These are phyloP conservation scores for Apiospora phragmitis DNA, from an alignment of 2,329 filamentous ascomycete genomes.

Conservation along the genomic window DNA sequence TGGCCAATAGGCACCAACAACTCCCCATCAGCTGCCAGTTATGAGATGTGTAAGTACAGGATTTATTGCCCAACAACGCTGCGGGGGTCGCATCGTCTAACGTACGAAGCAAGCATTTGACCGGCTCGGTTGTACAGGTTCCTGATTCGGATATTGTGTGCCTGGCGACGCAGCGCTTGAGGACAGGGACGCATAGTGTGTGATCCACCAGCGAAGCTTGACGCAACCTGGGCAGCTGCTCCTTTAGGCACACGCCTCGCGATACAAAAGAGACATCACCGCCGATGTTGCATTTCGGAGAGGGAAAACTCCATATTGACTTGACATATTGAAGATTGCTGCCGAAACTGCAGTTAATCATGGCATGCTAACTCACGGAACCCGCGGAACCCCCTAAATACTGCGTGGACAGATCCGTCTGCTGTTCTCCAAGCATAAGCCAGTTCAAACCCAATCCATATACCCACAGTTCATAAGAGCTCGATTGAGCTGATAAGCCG, in stretches of 20 bases:
- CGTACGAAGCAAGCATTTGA: neutral
- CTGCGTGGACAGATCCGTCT: neutral
- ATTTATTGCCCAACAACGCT: neutral
- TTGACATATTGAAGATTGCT: slow-evolving; percentile 9
- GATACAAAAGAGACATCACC: slow-evolving; percentile 13
- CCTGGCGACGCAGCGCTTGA: neutral
- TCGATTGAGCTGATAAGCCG: slow-evolving; percentile 4
- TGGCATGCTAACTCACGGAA: neutral
- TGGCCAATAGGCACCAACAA: neutral
- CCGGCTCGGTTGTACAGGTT: neutral
- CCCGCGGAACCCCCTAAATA: neutral
- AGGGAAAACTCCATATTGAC: slow-evolving; percentile 11
- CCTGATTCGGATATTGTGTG: neutral
- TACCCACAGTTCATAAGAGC: neutral
- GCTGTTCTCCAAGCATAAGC: neutral
- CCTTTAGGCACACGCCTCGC: neutral
- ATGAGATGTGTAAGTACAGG: neutral
- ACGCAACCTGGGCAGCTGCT: slow-evolving; percentile 15
- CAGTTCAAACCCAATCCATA: neutral
- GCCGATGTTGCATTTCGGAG: slow-evolving; percentile 22
- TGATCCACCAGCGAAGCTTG: slow-evolving; percentile 13
- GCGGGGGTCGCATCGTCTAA: neutral
- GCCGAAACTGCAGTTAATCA: neutral
- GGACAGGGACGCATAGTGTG: neutral
- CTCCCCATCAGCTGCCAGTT: neutral